Percentiles rank a stretch among this genome's conserved stretches.
Conservation (phyloP, 2,329 filamentous ascomycete genomes). For the Sporothrix humicola region DNA sequence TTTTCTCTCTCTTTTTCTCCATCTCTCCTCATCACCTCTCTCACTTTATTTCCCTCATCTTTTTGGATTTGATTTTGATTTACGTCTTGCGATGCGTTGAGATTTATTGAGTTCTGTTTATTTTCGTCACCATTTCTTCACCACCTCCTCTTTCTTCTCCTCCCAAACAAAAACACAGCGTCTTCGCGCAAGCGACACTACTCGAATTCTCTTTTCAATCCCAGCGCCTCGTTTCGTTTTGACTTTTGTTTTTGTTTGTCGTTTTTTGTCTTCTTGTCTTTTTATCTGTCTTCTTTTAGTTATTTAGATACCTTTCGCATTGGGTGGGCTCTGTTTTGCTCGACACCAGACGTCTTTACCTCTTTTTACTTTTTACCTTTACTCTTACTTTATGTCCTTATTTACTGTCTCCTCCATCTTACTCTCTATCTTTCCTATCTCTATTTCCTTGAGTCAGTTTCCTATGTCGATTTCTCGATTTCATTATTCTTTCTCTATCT, state of each 20-base stretch:
- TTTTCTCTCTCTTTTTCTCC: constrained; percentile 8
- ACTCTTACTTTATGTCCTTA: not conserved
- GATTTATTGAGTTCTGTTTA: not conserved
- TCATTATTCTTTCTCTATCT: not conserved
- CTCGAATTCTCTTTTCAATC: not conserved
- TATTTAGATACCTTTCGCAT: constrained; percentile 24
- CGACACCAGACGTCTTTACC: not conserved
- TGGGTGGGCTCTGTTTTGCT: constrained; percentile 22
- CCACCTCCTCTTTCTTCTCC: not conserved
- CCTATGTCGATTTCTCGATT: constrained; percentile 4
- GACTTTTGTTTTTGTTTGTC: constrained; percentile 8
- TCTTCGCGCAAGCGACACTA: constrained; percentile 22
- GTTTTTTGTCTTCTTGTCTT: not conserved
- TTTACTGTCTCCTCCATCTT: constrained; percentile 9
- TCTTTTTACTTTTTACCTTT: not conserved
- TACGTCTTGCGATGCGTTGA: constrained; percentile 29
- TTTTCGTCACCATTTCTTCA: not conserved
- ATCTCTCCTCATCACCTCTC: not conserved
- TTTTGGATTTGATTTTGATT: constrained; percentile 23
- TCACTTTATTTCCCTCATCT: not conserved
- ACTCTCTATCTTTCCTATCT: not conserved
- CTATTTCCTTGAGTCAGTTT: constrained; percentile 9
- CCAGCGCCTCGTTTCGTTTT: constrained; percentile 26
- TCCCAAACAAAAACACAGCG: constrained; percentile 26
- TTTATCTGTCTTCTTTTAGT: constrained; percentile 1